Conservation (phyloP, 345 rosid species). For the Cardamine resedifolia region DNA sequence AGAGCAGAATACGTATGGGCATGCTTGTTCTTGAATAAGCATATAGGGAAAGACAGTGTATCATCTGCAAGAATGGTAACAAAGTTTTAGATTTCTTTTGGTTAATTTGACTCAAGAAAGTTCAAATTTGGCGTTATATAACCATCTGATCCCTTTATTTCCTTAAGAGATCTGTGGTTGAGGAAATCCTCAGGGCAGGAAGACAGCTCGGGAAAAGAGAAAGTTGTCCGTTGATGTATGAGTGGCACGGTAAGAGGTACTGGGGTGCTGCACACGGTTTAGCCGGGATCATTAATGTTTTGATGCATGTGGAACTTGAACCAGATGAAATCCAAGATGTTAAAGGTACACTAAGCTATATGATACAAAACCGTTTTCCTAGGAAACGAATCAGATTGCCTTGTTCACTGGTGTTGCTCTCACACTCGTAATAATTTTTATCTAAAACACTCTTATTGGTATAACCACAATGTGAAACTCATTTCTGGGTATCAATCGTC, state of each 20-base stretch:
- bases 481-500: background rate
- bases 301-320: slow-evolving; percentile 59
- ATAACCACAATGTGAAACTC: background rate
- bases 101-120: background rate
- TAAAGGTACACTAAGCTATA: slow-evolving; percentile 50
- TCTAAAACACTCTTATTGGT: background rate
- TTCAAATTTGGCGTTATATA: background rate
- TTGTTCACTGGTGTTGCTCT: slow-evolving; percentile 73
- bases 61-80: slow-evolving; percentile 45
- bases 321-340: slow-evolving; percentile 62
- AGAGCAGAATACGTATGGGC: slow-evolving; percentile 74
- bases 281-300: slow-evolving; percentile 65
- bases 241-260: slow-evolving; percentile 70
- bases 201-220: slow-evolving; percentile 42
- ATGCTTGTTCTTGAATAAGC: slow-evolving; percentile 56
- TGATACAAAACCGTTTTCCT: slow-evolving; percentile 52
- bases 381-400: slow-evolving; percentile 46
- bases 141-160: background rate
- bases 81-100: background rate
- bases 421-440: slow-evolving; percentile 48
- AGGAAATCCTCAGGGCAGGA: slow-evolving; percentile 53
- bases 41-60: slow-evolving; percentile 46
- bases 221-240: slow-evolving; percentile 58
- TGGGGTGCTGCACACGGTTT: slow-evolving; percentile 84
- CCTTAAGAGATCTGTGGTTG: slow-evolving; percentile 52